phyloP scores from a whole-genome alignment of 31 red algal genomes.

The Porphyra umbilicalis region DNA sequence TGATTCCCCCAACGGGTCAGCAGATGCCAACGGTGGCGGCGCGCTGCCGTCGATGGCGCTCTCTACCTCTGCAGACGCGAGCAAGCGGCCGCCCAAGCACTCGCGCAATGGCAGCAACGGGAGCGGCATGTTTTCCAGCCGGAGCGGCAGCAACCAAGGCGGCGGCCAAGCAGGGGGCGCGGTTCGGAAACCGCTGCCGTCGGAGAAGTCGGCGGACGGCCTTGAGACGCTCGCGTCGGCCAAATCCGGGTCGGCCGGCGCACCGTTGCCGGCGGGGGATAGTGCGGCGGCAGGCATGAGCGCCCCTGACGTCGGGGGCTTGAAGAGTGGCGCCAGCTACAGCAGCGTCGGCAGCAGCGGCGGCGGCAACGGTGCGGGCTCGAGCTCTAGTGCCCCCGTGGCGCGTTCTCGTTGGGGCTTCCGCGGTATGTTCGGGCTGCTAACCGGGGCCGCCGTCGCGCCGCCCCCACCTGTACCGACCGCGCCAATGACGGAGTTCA shows the following conservation, averaged over 20 bases:
- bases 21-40: neutral
- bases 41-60: neutral
- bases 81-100: neutral
- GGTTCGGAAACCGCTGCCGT: neutral
- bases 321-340: neutral
- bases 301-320: neutral
- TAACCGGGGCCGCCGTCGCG: slow-evolving; percentile 4
- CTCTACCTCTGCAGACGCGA: neutral
- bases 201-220: neutral
- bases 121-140: neutral
- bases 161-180: neutral
- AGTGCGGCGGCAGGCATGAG: neutral
- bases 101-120: neutral
- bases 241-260: neutral
- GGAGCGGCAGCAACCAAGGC: neutral
- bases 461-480: slow-evolving; percentile 35
- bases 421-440: slow-evolving; percentile 27
- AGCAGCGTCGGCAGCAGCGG: slow-evolving; percentile 20
- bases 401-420: slow-evolving; percentile 48
- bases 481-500: slow-evolving; percentile 40
- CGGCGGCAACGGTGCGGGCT: slow-evolving; percentile 6
- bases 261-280: neutral
- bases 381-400: slow-evolving; percentile 19
- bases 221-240: neutral
- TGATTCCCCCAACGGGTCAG: neutral